Conservation (phyloP, 805 yeast species). For the Vanderwaltozyma tropicalis region DNA sequence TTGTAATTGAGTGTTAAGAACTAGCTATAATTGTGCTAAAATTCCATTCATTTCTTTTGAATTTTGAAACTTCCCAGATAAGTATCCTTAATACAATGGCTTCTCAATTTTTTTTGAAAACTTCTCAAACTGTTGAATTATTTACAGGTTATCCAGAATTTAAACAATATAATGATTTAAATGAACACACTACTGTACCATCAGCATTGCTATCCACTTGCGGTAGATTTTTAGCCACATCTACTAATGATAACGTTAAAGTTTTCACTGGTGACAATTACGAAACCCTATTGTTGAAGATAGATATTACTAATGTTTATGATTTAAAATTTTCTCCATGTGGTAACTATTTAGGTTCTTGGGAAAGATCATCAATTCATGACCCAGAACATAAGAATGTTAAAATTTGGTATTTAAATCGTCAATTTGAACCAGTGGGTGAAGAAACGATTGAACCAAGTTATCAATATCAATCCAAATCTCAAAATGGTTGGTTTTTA, state of each 20-base stretch:
- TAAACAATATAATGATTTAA: constrained; percentile 17
- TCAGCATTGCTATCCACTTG: constrained; percentile 27
- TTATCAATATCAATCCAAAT: constrained; percentile 58
- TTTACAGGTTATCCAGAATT: constrained; percentile 29
- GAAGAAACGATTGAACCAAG: constrained; percentile 9
- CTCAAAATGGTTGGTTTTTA: constrained; percentile 73
- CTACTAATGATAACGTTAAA: constrained; percentile 20
- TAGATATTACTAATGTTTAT: constrained; percentile 50
- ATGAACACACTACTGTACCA: constrained; percentile 10
- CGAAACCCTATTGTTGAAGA: constrained; percentile 12
- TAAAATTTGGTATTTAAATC: constrained; percentile 53
- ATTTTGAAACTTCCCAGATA: no score
- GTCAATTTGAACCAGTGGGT: constrained; percentile 31
- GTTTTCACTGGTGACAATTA: constrained; percentile 22
- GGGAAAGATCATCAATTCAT: constrained; percentile 78
- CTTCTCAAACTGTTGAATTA: constrained; percentile 26
- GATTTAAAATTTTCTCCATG: constrained; percentile 84
- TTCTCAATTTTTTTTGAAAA: constrained; percentile 28
- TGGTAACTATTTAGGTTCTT: constrained; percentile 71
- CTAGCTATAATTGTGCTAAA: no score
- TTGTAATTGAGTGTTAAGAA: no score
- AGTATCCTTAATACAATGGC: constrained; percentile 18
- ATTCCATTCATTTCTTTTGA: no score
- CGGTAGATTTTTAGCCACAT: constrained; percentile 27
- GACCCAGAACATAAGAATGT: constrained; percentile 73